phyloP scores from a whole-genome alignment of 108 stramenopile genomes.

The Cyclostephanos invisitatus region DNA sequence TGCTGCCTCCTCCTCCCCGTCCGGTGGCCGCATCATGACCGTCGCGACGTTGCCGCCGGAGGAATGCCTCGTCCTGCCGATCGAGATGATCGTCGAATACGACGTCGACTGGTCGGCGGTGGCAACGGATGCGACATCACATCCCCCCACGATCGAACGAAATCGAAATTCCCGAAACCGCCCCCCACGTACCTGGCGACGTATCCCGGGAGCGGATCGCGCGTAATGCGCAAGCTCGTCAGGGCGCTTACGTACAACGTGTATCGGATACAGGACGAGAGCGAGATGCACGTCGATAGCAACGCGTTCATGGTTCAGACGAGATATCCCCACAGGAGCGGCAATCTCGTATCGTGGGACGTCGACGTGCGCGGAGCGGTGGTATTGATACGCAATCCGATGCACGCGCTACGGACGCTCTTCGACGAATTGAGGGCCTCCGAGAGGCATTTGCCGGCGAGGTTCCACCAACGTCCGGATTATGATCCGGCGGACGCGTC shows the following conservation, averaged over 20 bases:
- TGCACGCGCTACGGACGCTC: conserved; percentile 9
- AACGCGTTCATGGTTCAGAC: conserved; percentile 9
- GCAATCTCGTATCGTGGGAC: conserved; percentile 3
- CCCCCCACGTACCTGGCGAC: conserved; percentile 20
- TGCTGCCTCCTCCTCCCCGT: not conserved
- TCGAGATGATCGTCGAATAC: too few relatives aligned
- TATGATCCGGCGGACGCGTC: not conserved
- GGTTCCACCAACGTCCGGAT: conserved; percentile 11
- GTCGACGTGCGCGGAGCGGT: not conserved
- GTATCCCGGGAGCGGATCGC: conserved; percentile 18
- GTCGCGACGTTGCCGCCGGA: not conserved
- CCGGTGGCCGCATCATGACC: not conserved
- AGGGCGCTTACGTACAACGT: not conserved
- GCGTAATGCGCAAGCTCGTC: conserved; percentile 9
- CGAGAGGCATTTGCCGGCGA: conserved; percentile 20
- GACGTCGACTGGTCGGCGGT: too few relatives aligned
- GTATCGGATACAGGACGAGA: conserved; percentile 7
- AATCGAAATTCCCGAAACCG: not conserved
- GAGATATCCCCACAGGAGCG: conserved; percentile 17
- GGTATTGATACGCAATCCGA: conserved; percentile 17
- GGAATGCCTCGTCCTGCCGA: too few relatives aligned
- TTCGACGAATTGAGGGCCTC: conserved; percentile 14
- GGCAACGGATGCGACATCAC: too few relatives aligned
- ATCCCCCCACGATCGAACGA: not conserved
- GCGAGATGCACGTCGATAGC: not conserved